Conservation (phyloP, 2,329 filamentous ascomycete species). For the Arthrocladium fulminans region DNA sequence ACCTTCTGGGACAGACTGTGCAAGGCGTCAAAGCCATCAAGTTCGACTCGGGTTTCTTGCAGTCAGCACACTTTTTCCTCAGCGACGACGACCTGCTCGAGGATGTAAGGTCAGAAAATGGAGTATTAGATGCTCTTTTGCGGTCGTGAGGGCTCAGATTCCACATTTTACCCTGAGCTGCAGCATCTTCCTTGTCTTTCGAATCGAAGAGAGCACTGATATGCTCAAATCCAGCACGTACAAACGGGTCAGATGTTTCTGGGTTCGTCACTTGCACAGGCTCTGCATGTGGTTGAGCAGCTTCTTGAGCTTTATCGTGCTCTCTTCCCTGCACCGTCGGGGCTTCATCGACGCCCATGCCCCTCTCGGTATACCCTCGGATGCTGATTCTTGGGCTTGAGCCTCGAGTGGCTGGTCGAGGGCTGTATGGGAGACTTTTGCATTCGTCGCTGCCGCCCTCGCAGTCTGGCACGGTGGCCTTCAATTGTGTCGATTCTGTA, state of each 20-base stretch:
- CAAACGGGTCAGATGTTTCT: not conserved
- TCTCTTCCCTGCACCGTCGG: not conserved
- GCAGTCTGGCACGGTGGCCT: not conserved
- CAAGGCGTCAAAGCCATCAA: conserved; percentile 13
- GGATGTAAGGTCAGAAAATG: not conserved
- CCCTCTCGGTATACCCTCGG: not conserved
- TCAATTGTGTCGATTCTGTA: not conserved
- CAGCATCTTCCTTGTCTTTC: not conserved
- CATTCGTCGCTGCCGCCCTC: not conserved
- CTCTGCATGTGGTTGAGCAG: too few relatives aligned
- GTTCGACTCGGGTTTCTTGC: conserved; percentile 12
- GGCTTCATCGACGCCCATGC: too few relatives aligned
- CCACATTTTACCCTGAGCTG: not conserved
- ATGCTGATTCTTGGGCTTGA: not conserved
- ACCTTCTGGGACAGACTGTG: conserved; percentile 13
- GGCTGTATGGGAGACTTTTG: too few relatives aligned
- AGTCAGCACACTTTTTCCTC: conserved; percentile 13
- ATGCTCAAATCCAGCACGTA: not conserved
- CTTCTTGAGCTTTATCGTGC: not conserved
- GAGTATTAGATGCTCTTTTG: conserved; percentile 2
- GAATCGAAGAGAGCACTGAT: not conserved
- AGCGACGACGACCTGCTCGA: conserved; percentile 5
- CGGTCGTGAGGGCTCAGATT: not conserved
- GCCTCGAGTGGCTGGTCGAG: not conserved
- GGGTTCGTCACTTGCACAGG: not conserved